phyloP scores from a whole-genome alignment of 148 eudicot species.

The Oxyria digyna region DNA sequence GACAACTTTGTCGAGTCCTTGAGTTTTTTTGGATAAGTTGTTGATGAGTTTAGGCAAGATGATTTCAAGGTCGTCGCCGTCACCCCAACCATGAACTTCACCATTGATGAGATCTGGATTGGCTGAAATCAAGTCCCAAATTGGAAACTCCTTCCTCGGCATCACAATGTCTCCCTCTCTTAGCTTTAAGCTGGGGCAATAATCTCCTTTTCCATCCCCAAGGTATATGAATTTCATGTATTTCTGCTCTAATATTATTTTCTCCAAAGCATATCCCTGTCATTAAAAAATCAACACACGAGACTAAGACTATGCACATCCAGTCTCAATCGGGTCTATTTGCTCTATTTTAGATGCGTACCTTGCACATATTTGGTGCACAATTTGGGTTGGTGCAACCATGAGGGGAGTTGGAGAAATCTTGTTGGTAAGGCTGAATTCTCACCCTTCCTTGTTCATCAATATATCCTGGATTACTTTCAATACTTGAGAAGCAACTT shows the following conservation, averaged over 20 bases:
- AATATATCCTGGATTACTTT: constrained; percentile 52
- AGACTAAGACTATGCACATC: no score
- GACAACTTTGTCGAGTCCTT: background rate
- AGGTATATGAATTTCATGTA: constrained; percentile 23
- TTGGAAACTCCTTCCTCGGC: constrained; percentile 24
- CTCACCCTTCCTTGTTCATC: constrained; percentile 58
- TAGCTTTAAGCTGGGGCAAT: constrained; percentile 20
- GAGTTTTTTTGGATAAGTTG: background rate
- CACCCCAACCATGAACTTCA: constrained; percentile 22
- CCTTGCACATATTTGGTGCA: constrained; percentile 99
- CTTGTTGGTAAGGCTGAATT: constrained; percentile 42
- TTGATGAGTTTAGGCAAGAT: constrained; percentile 11
- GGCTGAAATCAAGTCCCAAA: constrained; percentile 18
- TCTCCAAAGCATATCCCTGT: constrained; percentile 22
- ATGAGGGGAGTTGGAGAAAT: constrained; percentile 46
- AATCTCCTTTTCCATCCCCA: constrained; percentile 32
- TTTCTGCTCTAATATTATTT: constrained; percentile 13
- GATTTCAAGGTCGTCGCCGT: constrained; percentile 20
- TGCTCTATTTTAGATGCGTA: constrained; percentile 11
- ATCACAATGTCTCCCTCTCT: constrained; percentile 19
- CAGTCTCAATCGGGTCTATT: no score
- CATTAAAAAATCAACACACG: background rate
- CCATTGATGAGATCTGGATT: constrained; percentile 14
- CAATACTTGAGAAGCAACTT: constrained; percentile 57
- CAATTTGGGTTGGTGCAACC: constrained; percentile 43